A percentile compares a stretch with the other conserved stretches of the same genome.
Conservation (phyloP, 208 protist genomes). For the Dictyostelium gargantuum region DNA sequence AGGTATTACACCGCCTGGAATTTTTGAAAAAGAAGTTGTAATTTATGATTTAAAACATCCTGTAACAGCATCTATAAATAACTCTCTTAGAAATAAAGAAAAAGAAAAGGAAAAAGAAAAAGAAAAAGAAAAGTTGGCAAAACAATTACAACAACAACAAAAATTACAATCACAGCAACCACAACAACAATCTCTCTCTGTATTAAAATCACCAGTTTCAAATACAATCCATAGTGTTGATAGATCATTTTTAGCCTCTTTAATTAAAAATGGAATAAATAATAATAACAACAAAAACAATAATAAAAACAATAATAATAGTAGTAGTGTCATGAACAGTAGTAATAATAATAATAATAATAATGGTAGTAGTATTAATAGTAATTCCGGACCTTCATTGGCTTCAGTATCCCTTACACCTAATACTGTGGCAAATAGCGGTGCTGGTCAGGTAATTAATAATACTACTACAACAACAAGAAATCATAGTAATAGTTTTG, state of each 20-base stretch:
- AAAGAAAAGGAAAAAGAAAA: slow-evolving; percentile 58
- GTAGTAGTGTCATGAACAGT: neutral
- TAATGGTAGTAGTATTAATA: too few species aligned
- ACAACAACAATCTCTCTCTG: neutral
- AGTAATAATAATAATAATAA: neutral
- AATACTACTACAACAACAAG: neutral
- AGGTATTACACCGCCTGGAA: slow-evolving; percentile 41
- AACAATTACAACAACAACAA: neutral
- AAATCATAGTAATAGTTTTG: neutral
- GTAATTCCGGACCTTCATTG: neutral
- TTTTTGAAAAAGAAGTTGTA: slow-evolving; percentile 51
- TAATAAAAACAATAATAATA: neutral
- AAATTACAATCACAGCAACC: neutral
- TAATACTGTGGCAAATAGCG: neutral
- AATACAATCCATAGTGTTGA: slow-evolving; percentile 23
- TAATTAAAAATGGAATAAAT: neutral
- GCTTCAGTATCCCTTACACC: neutral
- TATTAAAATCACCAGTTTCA: neutral
- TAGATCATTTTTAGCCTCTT: slow-evolving; percentile 22
- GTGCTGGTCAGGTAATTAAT: neutral
- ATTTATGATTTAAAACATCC: slow-evolving; percentile 49
- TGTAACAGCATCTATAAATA: slow-evolving; percentile 38
- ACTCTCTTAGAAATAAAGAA: slow-evolving; percentile 34
- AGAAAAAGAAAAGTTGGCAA: neutral
- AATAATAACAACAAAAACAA: neutral